phyloP scores from a whole-genome alignment of 1,284 basidiomycete species.

The Wallemia hederae region DNA sequence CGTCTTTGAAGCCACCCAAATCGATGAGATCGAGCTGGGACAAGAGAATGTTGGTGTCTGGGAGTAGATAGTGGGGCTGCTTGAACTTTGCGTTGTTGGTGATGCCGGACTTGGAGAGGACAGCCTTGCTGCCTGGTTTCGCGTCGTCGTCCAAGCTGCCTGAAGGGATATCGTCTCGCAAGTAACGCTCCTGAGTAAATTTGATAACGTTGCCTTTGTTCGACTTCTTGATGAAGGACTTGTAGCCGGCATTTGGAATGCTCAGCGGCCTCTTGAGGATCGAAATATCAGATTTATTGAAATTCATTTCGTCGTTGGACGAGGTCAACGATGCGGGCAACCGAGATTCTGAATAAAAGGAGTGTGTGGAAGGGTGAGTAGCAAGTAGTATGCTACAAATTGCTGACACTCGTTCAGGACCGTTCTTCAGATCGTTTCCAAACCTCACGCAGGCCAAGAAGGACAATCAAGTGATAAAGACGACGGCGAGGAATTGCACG shows the following conservation, averaged over 20 bases:
- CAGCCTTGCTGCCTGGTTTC: constrained; percentile 23
- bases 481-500: not conserved
- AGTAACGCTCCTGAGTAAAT: constrained; percentile 83
- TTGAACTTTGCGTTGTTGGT: constrained; percentile 25
- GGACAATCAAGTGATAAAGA: not conserved
- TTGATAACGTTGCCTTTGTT: not conserved
- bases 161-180: constrained; percentile 77
- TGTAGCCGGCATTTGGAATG: not conserved
- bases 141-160: constrained; percentile 41
- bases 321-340: not conserved
- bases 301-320: not conserved
- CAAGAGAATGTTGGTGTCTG: constrained; percentile 78
- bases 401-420: not conserved
- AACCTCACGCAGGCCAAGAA: not conserved
- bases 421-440: not conserved
- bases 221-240: not conserved
- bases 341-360: not conserved
- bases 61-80: constrained; percentile 50
- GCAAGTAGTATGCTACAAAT: not conserved
- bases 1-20: constrained; percentile 31
- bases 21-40: constrained; percentile 69
- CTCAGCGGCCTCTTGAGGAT: not conserved
- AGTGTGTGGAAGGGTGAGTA: not conserved
- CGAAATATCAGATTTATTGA: not conserved
- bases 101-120: constrained; percentile 26